These are phyloP conservation scores for Parsonsia alboflavescens DNA, from an alignment of 257 asterid species.

Conservation along the genomic window DNA sequence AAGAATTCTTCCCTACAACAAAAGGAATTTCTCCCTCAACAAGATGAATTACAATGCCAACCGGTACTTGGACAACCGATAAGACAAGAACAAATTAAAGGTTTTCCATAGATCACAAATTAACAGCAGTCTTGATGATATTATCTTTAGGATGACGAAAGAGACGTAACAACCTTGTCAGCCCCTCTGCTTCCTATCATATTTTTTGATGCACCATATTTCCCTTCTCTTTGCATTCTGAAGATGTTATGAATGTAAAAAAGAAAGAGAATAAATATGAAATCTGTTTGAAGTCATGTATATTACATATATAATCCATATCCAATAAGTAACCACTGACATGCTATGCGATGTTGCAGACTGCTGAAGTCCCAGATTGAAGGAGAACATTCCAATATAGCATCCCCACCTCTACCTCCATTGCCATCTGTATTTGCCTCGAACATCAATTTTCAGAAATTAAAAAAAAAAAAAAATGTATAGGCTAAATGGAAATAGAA, in stretches of 20 bases:
- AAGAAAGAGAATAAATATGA: neutral
- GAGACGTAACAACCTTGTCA: slow-evolving; percentile 57
- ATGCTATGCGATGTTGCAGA: slow-evolving; percentile 76
- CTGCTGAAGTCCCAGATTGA: slow-evolving; percentile 89
- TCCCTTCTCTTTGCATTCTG: slow-evolving; percentile 94
- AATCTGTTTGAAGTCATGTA: neutral
- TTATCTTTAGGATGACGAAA: slow-evolving; percentile 9
- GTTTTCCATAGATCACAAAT: neutral
- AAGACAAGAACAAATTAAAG: slow-evolving; percentile 12
- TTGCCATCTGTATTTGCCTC: slow-evolving; percentile 60
- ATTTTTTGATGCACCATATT: slow-evolving; percentile 75
- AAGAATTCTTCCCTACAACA: slow-evolving; percentile 50
- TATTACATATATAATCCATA: neutral
- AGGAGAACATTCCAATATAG: slow-evolving; percentile 71
- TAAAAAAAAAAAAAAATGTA: neutral
- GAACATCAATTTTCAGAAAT: slow-evolving; percentile 1
- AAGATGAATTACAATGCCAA: slow-evolving; percentile 86
- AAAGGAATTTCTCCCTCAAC: slow-evolving; percentile 72
- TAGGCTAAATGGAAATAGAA: neutral
- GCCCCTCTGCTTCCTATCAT: slow-evolving; percentile 89
- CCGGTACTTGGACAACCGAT: slow-evolving; percentile 80
- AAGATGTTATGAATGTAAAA: slow-evolving; percentile 7
- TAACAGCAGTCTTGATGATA: slow-evolving; percentile 16
- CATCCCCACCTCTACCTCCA: slow-evolving; percentile 97
- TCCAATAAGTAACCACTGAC: slow-evolving; percentile 31